Conservation (phyloP, 768 basidiomycete species). For the Boletellus ananiceps region DNA sequence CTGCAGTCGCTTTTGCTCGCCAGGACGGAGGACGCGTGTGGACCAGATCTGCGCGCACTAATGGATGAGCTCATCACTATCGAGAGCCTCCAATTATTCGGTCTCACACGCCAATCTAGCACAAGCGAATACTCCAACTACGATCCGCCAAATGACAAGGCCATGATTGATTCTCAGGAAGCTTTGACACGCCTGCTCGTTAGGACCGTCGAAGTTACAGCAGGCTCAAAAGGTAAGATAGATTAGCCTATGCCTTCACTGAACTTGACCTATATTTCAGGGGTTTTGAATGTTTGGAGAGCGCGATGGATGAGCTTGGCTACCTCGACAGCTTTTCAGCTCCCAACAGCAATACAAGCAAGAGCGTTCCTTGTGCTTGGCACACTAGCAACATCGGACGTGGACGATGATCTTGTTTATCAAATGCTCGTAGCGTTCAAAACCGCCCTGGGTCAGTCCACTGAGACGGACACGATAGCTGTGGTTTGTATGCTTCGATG, state of each 20-base stretch:
- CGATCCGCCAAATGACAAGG: constrained; percentile 51
- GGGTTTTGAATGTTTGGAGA: constrained; percentile 82
- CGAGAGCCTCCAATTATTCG: constrained; percentile 65
- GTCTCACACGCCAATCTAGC: constrained; percentile 56
- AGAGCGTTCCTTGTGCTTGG: constrained; percentile 83
- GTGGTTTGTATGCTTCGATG: constrained; percentile 88
- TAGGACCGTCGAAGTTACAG: constrained; percentile 56
- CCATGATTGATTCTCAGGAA: constrained; percentile 63
- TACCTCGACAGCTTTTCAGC: constrained; percentile 85
- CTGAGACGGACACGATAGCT: constrained; percentile 62
- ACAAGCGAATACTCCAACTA: constrained; percentile 64
- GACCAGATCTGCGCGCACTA: constrained; percentile 55
- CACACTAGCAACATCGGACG: constrained; percentile 74
- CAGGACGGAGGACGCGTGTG: constrained; percentile 53
- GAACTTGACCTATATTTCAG: constrained; percentile 35
- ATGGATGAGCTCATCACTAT: constrained; percentile 57
- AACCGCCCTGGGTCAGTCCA: constrained; percentile 62
- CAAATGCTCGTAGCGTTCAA: constrained; percentile 89
- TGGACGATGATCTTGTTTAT: constrained; percentile 90
- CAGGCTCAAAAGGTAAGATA: constrained; percentile 63
- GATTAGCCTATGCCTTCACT: neutral
- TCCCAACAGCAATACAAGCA: constrained; percentile 82
- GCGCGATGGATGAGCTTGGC: constrained; percentile 92
- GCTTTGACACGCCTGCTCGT: constrained; percentile 58
- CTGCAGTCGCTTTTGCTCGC: constrained; percentile 69